Evolutionary conservation across 2,329 filamentous ascomycete genomes (phyloP), one percentile per base, ranked within the genome.

Genomic region (Tolypocladium capitatum): DNA sequence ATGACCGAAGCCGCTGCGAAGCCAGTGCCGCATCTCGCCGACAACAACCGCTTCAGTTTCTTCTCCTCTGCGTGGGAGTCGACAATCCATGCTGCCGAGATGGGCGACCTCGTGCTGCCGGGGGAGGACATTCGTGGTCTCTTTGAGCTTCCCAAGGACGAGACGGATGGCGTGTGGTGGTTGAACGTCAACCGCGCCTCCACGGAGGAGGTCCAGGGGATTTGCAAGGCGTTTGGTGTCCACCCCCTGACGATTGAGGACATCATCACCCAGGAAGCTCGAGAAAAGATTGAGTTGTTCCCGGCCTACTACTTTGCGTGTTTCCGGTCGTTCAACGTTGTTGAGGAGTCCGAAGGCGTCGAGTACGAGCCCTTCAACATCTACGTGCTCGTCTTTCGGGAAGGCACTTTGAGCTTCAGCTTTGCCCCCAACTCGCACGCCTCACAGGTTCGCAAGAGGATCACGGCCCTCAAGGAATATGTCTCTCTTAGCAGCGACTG

Each of bases 261-360:
- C 71, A 96, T 98, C 56, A 83, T 84, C 51, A 94, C 87, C 0
- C 89, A 96, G 63, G 92, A 98, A 68, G 85, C 90, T 11, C 89
- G 92, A 40, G 92, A 98, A 69, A 98, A 98, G 72, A 95, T 98
- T 48, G 92, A 98, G 67, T 76, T 98, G 24, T 98, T 98, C 69
- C 86, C 87, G 24, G 88, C 89, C 38, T 98, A 98, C 70, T 98
- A 98, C 68, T 97, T 98, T 64, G 87, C 95, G 45, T 94, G 87
- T 64, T 98, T 97, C 76, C 82, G 91, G 46, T 95, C 90, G 2
- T 98, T 97, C 71, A 85, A 80, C 56, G 69, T 78, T 10, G 84
- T 91, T 47, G 73, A 87, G 54, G 85, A 94, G 56, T 83, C 86
- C 56, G 77, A 82, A 32, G 83, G 83, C 45, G 80, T 86, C 49